Percentiles rank a stretch among this genome's conserved stretches.
phyloP scores from a whole-genome alignment of 441 rosid genomes.

The Mallotus japonicus region DNA sequence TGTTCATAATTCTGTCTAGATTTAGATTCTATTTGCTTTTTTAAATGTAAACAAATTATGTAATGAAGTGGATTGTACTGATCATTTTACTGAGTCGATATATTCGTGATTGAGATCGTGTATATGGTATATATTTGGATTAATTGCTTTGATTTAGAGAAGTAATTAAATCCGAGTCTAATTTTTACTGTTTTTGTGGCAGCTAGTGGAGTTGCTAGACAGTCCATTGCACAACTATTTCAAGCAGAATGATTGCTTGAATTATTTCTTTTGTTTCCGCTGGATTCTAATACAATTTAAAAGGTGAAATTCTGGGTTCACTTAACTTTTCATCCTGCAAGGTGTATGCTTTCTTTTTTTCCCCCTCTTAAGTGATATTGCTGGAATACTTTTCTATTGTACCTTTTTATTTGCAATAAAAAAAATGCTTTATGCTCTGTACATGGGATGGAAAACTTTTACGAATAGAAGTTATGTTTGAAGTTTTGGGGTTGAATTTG shows the following conservation, averaged over 20 bases:
- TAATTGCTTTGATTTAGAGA: constrained; percentile 10
- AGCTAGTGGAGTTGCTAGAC: constrained; percentile 96
- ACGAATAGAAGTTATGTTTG: neutral
- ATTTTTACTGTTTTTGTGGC: constrained; percentile 30
- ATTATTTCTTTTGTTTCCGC: constrained; percentile 99
- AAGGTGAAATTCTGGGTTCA: constrained; percentile 47
- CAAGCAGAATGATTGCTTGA: constrained; percentile 92
- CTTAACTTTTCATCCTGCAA: constrained; percentile 12
- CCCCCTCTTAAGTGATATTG: neutral
- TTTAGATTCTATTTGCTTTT: constrained; percentile 8
- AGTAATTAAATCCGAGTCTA: constrained; percentile 13
- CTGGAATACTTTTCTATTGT: neutral
- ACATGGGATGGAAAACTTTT: neutral
- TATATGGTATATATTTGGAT: neutral
- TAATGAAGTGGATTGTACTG: neutral
- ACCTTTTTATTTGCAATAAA: neutral
- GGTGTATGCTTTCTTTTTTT: neutral
- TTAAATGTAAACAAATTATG: constrained; percentile 1
- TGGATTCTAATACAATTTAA: constrained; percentile 96
- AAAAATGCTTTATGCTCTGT: neutral
- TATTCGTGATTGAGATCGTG: neutral
- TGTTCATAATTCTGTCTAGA: neutral
- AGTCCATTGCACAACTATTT: constrained; percentile 85
- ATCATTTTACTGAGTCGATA: neutral
- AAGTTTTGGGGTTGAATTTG: neutral